Evolutionary conservation across 2,329 filamentous ascomycete species (phyloP), one percentile per base, ranked within the genome.

Genomic region (Fusarium verticillioides): DNA sequence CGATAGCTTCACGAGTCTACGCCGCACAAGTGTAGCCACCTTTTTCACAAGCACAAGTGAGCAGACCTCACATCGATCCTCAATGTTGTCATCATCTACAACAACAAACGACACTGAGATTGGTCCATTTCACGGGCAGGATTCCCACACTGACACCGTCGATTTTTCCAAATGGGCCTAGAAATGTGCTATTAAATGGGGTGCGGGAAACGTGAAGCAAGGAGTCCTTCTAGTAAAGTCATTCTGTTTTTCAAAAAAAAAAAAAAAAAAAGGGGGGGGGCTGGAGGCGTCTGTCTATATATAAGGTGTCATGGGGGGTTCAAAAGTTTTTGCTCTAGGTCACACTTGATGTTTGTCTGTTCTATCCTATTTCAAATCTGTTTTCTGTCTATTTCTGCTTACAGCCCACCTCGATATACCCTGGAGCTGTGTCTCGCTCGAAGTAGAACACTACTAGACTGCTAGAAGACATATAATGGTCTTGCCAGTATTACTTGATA

Each of bases 1-100:
- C 19, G 90, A 92, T 73, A 91, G 89, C 75, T 85, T 91, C 64
- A 89, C 82, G 75, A 90, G 87, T 74, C 83, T 92, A 43, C 85
- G 90, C 57, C 84, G 90, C 66, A 87, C 89, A n/a, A 91, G 89
- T 39, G 89, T 92, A 5, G 90, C 89, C 9, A 92, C 90, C 5
- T 92, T 92, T 77, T 88, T 91, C 73, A 88, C 88, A 5, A 87
- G 82, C 66, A 85, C 86, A 9, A 89, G 85, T 78, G 89, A 91
- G 70, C 84, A 86, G 72, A 84, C 81, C 15, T 90, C 88, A 59
- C 89, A 91, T 65, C 85, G 89, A 46, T 89, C 88, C 10, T 90
- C 87, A n/a, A 84, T 87, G 71, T 79, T 90, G 10, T 85, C 83
- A n/a, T 87, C 85, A 36, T 86, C 85, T 15, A 85, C 85, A 4